phyloP scores from a whole-genome alignment of 768 basidiomycete genomes.

The Chiua virens region DNA sequence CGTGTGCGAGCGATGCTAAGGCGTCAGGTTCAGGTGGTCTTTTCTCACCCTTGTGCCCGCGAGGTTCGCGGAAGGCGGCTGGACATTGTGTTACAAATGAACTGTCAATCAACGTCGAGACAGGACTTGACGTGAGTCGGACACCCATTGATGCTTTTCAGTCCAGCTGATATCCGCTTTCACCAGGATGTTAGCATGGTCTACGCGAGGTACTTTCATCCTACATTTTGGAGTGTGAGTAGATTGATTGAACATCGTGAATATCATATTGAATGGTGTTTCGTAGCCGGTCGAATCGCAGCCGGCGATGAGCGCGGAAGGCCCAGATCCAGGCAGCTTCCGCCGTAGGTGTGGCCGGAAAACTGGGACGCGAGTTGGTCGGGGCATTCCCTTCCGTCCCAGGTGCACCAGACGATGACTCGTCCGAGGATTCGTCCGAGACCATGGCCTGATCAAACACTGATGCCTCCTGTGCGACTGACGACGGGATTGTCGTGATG shows the following conservation, averaged over 20 bases:
- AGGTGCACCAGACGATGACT: neutral
- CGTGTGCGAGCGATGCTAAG: constrained; percentile 4
- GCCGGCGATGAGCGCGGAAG: constrained; percentile 6
- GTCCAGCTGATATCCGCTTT: neutral
- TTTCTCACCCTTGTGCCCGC: constrained; percentile 8
- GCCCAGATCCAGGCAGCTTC: neutral
- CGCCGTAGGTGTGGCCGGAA: too few species aligned
- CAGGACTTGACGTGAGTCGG: constrained; percentile 7
- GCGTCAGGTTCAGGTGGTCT: neutral
- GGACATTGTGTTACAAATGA: neutral
- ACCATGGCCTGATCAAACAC: neutral
- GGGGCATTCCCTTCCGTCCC: constrained; percentile 16
- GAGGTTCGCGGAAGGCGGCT: neutral
- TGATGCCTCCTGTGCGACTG: neutral
- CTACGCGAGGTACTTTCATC: constrained; percentile 23
- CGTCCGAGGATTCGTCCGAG: neutral
- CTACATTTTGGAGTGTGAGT: constrained; percentile 19
- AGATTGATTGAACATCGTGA: neutral
- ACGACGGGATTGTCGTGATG: neutral
- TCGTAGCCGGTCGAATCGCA: constrained; percentile 14
- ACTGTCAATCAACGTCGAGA: constrained; percentile 9
- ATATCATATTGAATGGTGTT: neutral
- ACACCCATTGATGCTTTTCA: neutral
- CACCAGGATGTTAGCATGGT: constrained; percentile 20
- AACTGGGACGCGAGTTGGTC: constrained; percentile 11